Evolutionary conservation across 176 grass and related monocot species (phyloP).

Genomic region (Carex parvula): DNA sequence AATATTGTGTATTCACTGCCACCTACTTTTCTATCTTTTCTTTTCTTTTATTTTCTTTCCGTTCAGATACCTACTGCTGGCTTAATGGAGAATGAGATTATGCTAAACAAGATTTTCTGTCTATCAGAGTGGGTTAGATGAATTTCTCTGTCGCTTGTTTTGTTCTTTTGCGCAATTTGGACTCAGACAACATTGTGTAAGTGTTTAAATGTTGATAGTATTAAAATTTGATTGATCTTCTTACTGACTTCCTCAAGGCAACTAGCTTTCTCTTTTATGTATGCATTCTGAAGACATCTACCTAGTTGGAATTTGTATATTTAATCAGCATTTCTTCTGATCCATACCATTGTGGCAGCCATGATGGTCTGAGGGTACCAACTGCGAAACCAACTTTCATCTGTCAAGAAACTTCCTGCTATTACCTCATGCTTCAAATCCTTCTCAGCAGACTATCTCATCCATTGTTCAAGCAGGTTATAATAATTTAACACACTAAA

Average conservation of each 20-base stretch:
- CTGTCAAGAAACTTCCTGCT: slow-evolving; percentile 63
- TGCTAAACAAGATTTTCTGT: slow-evolving; percentile 48
- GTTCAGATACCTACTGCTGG: slow-evolving; percentile 65
- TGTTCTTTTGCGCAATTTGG: slow-evolving; percentile 78
- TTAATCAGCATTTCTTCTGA: not conserved
- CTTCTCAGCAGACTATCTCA: slow-evolving; percentile 79
- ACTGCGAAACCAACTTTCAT: slow-evolving; percentile 74
- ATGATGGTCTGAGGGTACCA: slow-evolving; percentile 67
- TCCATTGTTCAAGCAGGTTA: slow-evolving; percentile 78
- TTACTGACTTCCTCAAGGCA: not conserved
- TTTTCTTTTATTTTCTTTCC: not conserved
- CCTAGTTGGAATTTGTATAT: not conserved
- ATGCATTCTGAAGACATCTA: not conserved
- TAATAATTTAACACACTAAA: not conserved
- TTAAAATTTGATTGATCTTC: not conserved
- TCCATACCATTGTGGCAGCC: slow-evolving; percentile 52
- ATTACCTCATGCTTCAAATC: slow-evolving; percentile 92
- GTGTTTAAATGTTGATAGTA: slow-evolving; percentile 25
- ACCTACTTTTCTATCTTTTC: not conserved
- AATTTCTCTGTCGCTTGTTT: slow-evolving; percentile 81
- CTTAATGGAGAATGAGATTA: slow-evolving; percentile 38
- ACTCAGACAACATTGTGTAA: slow-evolving; percentile 83
- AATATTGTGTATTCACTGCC: not conserved
- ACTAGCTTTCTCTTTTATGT: not conserved
- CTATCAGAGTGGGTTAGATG: slow-evolving; percentile 81